phyloP scores from a whole-genome alignment of 306 rosid genomes.

The Cicer pinnatifidum region DNA sequence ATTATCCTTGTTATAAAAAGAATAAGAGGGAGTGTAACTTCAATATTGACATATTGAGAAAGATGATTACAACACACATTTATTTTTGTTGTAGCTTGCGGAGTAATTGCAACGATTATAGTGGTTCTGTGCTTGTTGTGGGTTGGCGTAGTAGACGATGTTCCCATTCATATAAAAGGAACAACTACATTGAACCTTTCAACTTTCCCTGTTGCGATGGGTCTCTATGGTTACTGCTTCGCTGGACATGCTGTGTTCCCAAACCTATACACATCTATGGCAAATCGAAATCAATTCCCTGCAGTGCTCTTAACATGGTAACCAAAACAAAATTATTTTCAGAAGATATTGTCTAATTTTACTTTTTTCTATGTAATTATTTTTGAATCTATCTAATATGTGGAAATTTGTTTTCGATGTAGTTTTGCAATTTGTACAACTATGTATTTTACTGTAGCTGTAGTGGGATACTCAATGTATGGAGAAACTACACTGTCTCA shows the following conservation, averaged over 20 bases:
- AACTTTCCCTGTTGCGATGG: conserved; percentile 89
- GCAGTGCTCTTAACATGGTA: conserved; percentile 86
- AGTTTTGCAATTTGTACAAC: conserved; percentile 76
- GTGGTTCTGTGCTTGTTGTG: conserved; percentile 76
- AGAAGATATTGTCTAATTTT: neutral
- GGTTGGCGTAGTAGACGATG: conserved; percentile 78
- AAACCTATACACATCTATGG: conserved; percentile 90
- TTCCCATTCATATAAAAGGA: conserved; percentile 60
- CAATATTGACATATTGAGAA: no score
- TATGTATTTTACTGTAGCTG: conserved; percentile 73
- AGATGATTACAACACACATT: no score
- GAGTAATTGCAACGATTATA: conserved; percentile 81
- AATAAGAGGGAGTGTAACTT: no score
- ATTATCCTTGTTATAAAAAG: no score
- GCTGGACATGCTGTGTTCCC: conserved; percentile 99
- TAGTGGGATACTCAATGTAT: conserved; percentile 84
- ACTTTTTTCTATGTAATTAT: neutral
- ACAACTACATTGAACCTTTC: conserved; percentile 63
- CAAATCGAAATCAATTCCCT: conserved; percentile 76
- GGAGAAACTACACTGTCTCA: conserved; percentile 74
- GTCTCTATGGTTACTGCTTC: conserved; percentile 95
- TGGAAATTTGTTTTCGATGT: conserved; percentile 11
- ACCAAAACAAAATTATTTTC: conserved; percentile 7
- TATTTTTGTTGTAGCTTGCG: conserved; percentile 63
- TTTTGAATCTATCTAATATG: conserved; percentile 6